Percentiles rank a stretch among this genome's conserved stretches.
phyloP scores from a whole-genome alignment of 2,329 filamentous ascomycete genomes.

The Monilinia vaccinii-corymbosi region DNA sequence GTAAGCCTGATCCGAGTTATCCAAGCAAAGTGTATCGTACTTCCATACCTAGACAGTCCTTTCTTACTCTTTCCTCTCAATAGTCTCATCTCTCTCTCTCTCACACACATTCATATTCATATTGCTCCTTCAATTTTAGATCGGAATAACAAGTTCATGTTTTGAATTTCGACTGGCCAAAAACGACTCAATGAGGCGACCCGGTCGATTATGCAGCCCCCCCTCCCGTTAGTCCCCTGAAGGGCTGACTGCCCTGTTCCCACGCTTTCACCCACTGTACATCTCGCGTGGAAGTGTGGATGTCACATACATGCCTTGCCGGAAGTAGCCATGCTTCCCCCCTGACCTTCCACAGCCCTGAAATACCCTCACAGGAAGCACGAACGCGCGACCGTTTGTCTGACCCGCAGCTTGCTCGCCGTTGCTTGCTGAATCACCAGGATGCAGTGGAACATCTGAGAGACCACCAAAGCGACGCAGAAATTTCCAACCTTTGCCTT shows the following conservation, averaged over 20 bases:
- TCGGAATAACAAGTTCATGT: neutral
- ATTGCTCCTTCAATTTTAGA: neutral
- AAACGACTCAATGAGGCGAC: neutral
- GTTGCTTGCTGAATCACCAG: neutral
- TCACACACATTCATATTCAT: neutral
- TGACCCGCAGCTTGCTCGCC: neutral
- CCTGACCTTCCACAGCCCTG: constrained; percentile 5
- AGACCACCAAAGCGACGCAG: neutral
- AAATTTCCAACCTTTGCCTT: neutral
- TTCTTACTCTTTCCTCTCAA: neutral
- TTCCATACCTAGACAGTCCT: neutral
- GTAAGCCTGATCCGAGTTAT: neutral
- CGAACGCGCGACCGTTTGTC: constrained; percentile 1
- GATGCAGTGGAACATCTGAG: constrained; percentile 1
- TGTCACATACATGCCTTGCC: constrained; percentile 3
- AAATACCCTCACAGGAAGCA: neutral
- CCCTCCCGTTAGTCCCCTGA: constrained; percentile 6
- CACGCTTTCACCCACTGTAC: constrained; percentile 1
- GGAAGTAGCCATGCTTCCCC: constrained; percentile 9
- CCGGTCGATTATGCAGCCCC: constrained; percentile 3
- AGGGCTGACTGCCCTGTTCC: constrained; percentile 2
- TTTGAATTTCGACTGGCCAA: neutral
- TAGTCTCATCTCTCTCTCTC: no score
- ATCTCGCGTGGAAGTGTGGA: constrained; percentile 9
- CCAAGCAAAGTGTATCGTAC: neutral